Percentiles rank a stretch among this genome's conserved stretches.
Evolutionary conservation across 1,284 basidiomycete genomes (phyloP).

Genomic region (Cerioporus squamosus): DNA sequence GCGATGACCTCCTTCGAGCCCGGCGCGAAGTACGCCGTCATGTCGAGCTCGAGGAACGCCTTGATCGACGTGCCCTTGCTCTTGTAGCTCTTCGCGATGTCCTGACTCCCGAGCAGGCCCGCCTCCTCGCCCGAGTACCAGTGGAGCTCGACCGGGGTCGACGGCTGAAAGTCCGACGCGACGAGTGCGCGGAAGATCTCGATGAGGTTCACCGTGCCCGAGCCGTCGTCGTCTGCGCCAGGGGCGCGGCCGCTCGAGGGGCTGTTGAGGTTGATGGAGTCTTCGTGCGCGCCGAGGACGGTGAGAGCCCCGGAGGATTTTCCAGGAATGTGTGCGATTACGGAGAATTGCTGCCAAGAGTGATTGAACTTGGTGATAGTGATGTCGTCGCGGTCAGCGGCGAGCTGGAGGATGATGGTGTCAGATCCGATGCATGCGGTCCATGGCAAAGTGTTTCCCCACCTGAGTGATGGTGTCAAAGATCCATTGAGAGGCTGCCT

Average conservation of each 20-base stretch:
- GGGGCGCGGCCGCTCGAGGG: slow-evolving; percentile 55
- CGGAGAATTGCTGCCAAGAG: slow-evolving; percentile 67
- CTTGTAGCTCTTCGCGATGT: slow-evolving; percentile 63
- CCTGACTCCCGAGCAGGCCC: slow-evolving; percentile 71
- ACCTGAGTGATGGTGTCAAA: slow-evolving; percentile 39
- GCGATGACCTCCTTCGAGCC: slow-evolving; percentile 65
- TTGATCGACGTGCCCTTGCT: slow-evolving; percentile 48
- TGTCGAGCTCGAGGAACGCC: slow-evolving; percentile 49
- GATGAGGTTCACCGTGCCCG: slow-evolving; percentile 68
- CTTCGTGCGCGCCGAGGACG: slow-evolving; percentile 69
- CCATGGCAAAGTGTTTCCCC: slow-evolving; percentile 7
- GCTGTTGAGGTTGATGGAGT: slow-evolving; percentile 57
- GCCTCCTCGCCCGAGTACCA: slow-evolving; percentile 69
- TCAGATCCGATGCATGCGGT: neutral
- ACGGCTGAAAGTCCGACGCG: slow-evolving; percentile 53
- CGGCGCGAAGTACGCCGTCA: slow-evolving; percentile 65
- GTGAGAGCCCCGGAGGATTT: slow-evolving; percentile 46
- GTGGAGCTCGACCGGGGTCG: slow-evolving; percentile 68
- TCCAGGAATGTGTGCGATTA: slow-evolving; percentile 59
- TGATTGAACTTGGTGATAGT: slow-evolving; percentile 61
- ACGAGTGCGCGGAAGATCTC: slow-evolving; percentile 61
- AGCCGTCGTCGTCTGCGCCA: slow-evolving; percentile 74
- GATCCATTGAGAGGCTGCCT: slow-evolving; percentile 45
- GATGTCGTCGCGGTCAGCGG: slow-evolving; percentile 44
- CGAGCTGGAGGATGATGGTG: slow-evolving; percentile 34